Base-by-base conservation (phyloP, 2,329 filamentous ascomycete species). In the Cladosporium sp. region DNA sequence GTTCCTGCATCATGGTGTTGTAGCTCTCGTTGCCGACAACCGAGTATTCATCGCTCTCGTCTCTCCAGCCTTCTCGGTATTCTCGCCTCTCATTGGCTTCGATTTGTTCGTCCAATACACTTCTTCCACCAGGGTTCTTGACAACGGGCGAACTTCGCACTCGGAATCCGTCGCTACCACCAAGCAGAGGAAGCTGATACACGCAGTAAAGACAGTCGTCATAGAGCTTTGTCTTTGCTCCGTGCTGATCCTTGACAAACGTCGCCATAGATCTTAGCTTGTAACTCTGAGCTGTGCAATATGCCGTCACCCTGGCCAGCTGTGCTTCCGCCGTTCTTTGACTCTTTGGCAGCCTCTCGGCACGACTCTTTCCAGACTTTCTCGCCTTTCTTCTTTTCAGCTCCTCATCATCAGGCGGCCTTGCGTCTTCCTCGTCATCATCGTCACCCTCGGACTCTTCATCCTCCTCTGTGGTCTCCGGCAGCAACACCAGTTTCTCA, bases 181-280 rank as follows among this genome's bases (percentile, higher is more conserved):
- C 88, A 56, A 97, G 80, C 15, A 99, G 78, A 5, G 94, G 94
- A 30, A 97, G 78, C 71, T 97, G 92, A 73, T 99, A 99, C 50
- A 96, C 93, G 25, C 88, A 90, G 72, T 99, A 99, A 22, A 99
- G 79, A 70, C 94, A 99, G 74, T 99, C 94, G 73, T 99, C 94
- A 75, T 99, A 99, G 5, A 97, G 81, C 75, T 99, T 99, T 14
- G 93, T 96, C 75, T 92, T 88, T 1, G 92, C 93, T 34, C 89
- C 87, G 75, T 99, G 94, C 68, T 88, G 88, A 64, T 90, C 89
- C 66, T 89, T 88, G 61, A 97, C 80, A 71, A 99, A 99, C 36
- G 90, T 85, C 14, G 92, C 91, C n/a, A 92, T 91, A 25, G 87
- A 84, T 67, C 89, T 88, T 76, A 96, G 86, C 76, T 93, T 96